Base-by-base conservation (phyloP, 768 basidiomycete species). In the Lepiota venenata region DNA sequence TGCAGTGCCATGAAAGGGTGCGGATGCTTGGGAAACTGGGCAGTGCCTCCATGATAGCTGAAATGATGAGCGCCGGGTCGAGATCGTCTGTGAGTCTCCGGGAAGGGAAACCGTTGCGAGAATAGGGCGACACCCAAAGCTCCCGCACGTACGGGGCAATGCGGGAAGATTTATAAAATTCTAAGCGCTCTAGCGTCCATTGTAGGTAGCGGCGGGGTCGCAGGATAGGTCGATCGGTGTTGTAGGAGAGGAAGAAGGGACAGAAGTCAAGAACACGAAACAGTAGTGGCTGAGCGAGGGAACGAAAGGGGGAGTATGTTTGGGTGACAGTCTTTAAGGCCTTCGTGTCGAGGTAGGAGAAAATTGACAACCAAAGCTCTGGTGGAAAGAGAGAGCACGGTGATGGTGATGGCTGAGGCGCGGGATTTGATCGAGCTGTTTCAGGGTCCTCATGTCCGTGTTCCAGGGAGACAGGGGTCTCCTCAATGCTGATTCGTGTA, bases 121-220 rank as follows among this genome's bases (percentile, higher is more conserved):
- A 61, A 51, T 72, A 72, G 1, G 71, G 71, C 2, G 71, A 72
- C 12, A 73, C 63, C 69, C 70, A 69, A 52, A 68, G 67, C n/a
- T 70, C 66, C 21, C 47, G 61, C 2, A 73, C 69, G 10, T 69
- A 66, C 22, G 69, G 66, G 5, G 64, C 67, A 38, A 74, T 71
- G 37, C 63, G 69, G 2, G 64, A 63, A 10, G 60, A 65, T 38
- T 61, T 63, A 43, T 70, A 74, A 57, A 67, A 69, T 16, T 67
- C 62, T 18, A 72, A 46, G 27, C 71, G 62, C 27, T 66, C 55
- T 2, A 62, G 21, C 3, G 69, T 67, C 32, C 67, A 62, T 37
- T 66, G 62, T 14, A 71, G 65, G 45, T 74, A 73, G 7, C 58
- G 59, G 35, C 38, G 62, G 10, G 64, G 67, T 14, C 66, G 69